A percentile compares a stretch with the other conserved stretches of the same genome.
Conservation (phyloP, 495 filamentous ascomycete genomes). For the Amorphotheca resinae region DNA sequence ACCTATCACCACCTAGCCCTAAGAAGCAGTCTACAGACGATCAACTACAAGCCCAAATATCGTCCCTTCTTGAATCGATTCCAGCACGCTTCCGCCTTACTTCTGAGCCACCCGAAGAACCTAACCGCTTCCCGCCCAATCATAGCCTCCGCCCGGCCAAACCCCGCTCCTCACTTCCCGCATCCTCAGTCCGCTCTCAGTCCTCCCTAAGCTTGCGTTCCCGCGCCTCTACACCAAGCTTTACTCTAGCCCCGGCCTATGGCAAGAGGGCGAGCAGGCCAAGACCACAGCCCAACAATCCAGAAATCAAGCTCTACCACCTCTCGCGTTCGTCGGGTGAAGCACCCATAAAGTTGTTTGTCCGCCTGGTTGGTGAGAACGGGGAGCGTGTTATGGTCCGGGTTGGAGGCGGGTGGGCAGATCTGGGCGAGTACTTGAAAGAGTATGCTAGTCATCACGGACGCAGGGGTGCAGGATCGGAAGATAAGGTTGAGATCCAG, state of each 20-base stretch:
- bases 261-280: constrained; percentile 27
- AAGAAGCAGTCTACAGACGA: constrained; percentile 42
- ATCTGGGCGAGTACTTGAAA: constrained; percentile 85
- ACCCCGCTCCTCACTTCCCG: constrained; percentile 21
- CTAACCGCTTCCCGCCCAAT: constrained; percentile 2
- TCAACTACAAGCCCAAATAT: constrained; percentile 69
- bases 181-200: constrained; percentile 30
- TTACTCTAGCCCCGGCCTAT: constrained; percentile 53
- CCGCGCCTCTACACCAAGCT: constrained; percentile 52
- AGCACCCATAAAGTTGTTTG: constrained; percentile 82
- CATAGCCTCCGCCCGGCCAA: constrained; percentile 15
- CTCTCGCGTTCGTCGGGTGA: constrained; percentile 72
- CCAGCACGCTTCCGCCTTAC: constrained; percentile 69
- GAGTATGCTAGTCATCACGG: constrained; percentile 89
- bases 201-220: constrained; percentile 23
- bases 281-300: constrained; percentile 33
- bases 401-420: constrained; percentile 92
- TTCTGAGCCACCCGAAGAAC: constrained; percentile 33
- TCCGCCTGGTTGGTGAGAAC: constrained; percentile 77
- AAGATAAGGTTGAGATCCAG: constrained; percentile 45
- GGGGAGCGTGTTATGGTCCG: constrained; percentile 96
- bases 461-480: constrained; percentile 33
- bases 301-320: constrained; percentile 83
- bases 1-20: constrained; percentile 18
- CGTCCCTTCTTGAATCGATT: constrained; percentile 66